Evolutionary conservation across 305 asterid species (phyloP), one percentile per base, ranked within the genome.

Genomic region (Rubia occidens): DNA sequence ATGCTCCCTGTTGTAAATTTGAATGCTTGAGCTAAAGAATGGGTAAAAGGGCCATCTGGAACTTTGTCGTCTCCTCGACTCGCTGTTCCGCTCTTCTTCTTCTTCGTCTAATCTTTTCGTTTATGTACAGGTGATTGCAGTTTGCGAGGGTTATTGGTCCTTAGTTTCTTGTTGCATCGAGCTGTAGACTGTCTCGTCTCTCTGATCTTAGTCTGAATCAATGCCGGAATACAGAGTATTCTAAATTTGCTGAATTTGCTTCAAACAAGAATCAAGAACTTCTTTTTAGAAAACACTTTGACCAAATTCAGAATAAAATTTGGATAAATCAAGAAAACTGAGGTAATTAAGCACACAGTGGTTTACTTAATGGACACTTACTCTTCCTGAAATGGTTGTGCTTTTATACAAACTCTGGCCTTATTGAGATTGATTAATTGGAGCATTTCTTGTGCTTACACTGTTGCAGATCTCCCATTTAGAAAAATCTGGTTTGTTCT

Each of bases 401-500:
- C 37, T 32, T 3, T 32, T n/a, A n/a, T 1, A 1, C 37, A 32
- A 32, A 32, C 37, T 32, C 37, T 26, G 29, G 29, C 29, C 29
- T 26, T 26, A 32, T 4, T 6, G 56, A 2, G 7, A 47, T 11
- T 15, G 10, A 1, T 49, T 15, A 49, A 44, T 44, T 44, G 15
- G 51, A 2, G 51, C 51, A 44, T 44, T 32, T 32, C 2, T 45
- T 11, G 14, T 45, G 53, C 53, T 13, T 14, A 15, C n/a, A 49
- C 1, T 55, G 35, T 21, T 10, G 32, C 35, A 21, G 35, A 56
- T 56, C 7, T 56, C 18, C 37, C 5, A 56, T 4, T 44, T 21
- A 56, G 29, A 21, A 21, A 56, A 21, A 56, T 24, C 15, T 56
- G 13, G 35, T 78, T 77, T 77, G 85, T 82, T 83, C 85, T 63